A percentile compares a stretch with the other conserved stretches of the same genome.
These are phyloP conservation scores for Brassica hybrid DNA, from an alignment of 441 rosid species.

Conservation along the genomic window DNA sequence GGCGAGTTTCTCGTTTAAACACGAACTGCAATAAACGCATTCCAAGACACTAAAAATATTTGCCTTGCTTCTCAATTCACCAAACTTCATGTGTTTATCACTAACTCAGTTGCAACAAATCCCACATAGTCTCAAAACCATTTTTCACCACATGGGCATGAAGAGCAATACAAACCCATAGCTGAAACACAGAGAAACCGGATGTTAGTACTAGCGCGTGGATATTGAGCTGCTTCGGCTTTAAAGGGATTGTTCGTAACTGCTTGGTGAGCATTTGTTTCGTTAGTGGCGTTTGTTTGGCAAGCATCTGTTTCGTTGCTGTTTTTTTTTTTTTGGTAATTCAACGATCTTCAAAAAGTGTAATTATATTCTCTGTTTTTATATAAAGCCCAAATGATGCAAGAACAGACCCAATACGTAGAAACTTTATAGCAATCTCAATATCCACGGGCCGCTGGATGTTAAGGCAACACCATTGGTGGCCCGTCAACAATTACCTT, in stretches of 20 bases:
- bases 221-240: conserved; percentile 44
- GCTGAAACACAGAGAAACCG: conserved; percentile 23
- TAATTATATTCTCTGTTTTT: neutral
- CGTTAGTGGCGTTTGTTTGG: neutral
- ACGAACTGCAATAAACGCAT: conserved; percentile 50
- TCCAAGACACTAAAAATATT: conserved; percentile 58
- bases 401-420: neutral
- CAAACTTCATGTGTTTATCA: conserved; percentile 50
- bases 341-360: neutral
- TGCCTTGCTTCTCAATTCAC: conserved; percentile 46
- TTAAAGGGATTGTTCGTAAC: conserved; percentile 41
- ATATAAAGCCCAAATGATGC: neutral
- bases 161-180: conserved; percentile 3
- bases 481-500: neutral
- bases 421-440: neutral
- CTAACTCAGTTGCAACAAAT: conserved; percentile 51
- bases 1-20: conserved; percentile 46
- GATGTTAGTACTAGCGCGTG: conserved; percentile 49
- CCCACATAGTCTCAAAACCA: conserved; percentile 45
- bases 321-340: neutral
- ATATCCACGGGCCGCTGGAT: neutral
- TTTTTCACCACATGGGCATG: conserved; percentile 49
- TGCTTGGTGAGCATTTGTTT: no score
- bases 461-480: neutral
- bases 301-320: conserved; percentile 33